Conservation (phyloP, 768 basidiomycete genomes). For the Xerocomellus amylosporus region DNA sequence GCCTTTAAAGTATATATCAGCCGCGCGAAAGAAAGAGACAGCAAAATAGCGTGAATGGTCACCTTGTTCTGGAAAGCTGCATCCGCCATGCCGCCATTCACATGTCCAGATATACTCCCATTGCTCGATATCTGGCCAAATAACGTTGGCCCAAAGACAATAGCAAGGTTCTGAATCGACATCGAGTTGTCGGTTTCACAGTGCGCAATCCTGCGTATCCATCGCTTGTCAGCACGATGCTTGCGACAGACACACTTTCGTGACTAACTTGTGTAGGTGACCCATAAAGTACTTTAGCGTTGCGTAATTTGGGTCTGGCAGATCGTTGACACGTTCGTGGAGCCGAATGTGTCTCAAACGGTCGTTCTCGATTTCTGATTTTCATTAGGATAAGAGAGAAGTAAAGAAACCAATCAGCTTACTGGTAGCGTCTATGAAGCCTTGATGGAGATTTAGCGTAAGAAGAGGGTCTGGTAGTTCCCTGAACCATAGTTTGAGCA, state of each 20-base stretch:
- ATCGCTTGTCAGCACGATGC: constrained; percentile 6
- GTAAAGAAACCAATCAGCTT: constrained; percentile 32
- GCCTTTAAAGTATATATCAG: constrained; percentile 49
- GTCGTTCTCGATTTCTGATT: constrained; percentile 85
- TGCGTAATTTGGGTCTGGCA: constrained; percentile 98
- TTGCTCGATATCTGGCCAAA: constrained; percentile 65
- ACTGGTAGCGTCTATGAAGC: constrained; percentile 96
- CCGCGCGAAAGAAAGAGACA: not conserved
- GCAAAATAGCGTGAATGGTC: constrained; percentile 1
- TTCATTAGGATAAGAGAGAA: not conserved
- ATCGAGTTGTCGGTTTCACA: constrained; percentile 82
- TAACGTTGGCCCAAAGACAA: constrained; percentile 97
- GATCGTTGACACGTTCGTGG: constrained; percentile 95
- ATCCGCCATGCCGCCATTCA: constrained; percentile 61
- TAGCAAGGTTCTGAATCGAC: constrained; percentile 89
- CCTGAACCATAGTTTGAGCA: constrained; percentile 92
- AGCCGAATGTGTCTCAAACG: constrained; percentile 91
- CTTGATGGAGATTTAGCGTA: constrained; percentile 79
- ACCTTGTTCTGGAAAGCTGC: constrained; percentile 73
- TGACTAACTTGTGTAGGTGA: constrained; percentile 78
- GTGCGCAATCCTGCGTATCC: constrained; percentile 62
- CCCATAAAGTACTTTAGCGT: constrained; percentile 95
- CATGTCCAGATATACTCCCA: constrained; percentile 44
- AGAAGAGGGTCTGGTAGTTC: constrained; percentile 94
- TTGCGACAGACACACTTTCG: not conserved